Evolutionary conservation across 805 yeast species (phyloP).

Genomic region (Cyberlindnera meyerae): DNA sequence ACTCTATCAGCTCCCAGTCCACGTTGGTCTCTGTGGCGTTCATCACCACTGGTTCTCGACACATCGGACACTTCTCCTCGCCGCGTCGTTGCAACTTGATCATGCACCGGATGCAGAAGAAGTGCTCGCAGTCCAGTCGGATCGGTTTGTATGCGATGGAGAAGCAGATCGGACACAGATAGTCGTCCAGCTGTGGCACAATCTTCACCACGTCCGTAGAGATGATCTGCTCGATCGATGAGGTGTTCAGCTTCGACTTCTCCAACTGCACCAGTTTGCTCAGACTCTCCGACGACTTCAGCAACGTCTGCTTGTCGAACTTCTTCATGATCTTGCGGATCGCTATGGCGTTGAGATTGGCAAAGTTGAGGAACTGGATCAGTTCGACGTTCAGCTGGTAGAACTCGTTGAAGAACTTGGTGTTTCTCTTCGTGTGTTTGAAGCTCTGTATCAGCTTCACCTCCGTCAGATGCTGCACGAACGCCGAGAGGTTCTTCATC

Average conservation of each 20-base stretch:
- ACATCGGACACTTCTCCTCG: constrained; percentile 64
- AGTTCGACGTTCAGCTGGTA: constrained; percentile 48
- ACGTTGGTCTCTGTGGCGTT: constrained; percentile 56
- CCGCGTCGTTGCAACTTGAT: constrained; percentile 58
- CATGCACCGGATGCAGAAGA: constrained; percentile 69
- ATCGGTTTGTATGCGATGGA: constrained; percentile 71
- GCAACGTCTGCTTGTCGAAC: constrained; percentile 66
- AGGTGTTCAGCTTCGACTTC: constrained; percentile 21
- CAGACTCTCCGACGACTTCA: constrained; percentile 44
- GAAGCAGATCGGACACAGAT: constrained; percentile 69
- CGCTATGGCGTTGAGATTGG: constrained; percentile 58
- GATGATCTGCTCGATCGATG: constrained; percentile 35
- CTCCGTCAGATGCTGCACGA: constrained; percentile 35
- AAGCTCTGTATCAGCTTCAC: constrained; percentile 34
- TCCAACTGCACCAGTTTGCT: constrained; percentile 34
- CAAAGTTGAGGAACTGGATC: constrained; percentile 54
- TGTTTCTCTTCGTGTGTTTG: constrained; percentile 41
- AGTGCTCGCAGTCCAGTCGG: constrained; percentile 55
- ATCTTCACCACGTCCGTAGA: constrained; percentile 49
- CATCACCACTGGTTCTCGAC: constrained; percentile 48
- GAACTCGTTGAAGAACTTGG: constrained; percentile 44
- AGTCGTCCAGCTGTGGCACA: constrained; percentile 73
- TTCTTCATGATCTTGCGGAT: constrained; percentile 66
- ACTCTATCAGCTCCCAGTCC: constrained; percentile 47
- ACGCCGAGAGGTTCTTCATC: constrained; percentile 42